Percentiles rank a stretch among this genome's conserved stretches.
phyloP scores from a whole-genome alignment of 2,329 filamentous ascomycete genomes.

The Dothiorella sarmentorum region DNA sequence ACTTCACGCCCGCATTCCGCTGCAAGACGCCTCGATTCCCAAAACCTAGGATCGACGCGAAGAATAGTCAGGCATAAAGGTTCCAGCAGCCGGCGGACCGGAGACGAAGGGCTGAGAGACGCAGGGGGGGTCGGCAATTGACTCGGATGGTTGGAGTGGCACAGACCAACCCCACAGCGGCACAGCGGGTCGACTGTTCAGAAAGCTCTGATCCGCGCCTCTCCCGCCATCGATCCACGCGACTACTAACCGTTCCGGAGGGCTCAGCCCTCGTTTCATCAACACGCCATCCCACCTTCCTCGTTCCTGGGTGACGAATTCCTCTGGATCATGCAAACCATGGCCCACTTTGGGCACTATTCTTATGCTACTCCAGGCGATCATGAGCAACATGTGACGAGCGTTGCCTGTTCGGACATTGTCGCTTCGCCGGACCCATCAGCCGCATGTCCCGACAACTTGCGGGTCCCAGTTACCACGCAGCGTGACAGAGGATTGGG shows the following conservation, averaged over 20 bases:
- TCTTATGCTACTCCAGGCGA: background rate
- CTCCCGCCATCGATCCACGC: background rate
- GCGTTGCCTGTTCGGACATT: background rate
- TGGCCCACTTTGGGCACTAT: background rate
- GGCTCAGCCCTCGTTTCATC: background rate
- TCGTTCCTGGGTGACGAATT: background rate
- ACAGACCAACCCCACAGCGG: no score
- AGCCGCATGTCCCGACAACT: background rate
- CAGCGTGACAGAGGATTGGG: background rate
- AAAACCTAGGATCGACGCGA: no score
- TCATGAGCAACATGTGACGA: background rate
- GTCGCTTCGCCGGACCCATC: background rate
- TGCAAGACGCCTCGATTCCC: no score
- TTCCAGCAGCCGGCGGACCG: no score
- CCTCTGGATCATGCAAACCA: no score
- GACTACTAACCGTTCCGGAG: background rate
- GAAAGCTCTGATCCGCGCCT: background rate
- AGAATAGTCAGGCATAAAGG: no score
- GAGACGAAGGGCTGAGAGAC: no score
- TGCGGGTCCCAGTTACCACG: background rate
- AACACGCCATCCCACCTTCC: background rate
- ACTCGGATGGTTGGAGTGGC: no score
- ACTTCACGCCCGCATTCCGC: no score
- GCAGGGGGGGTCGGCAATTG: no score
- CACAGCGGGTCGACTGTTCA: no score